Evolutionary conservation across 257 asterid species (phyloP), one percentile per base, ranked within the genome.

Genomic region (Buddleja alternifolia): DNA sequence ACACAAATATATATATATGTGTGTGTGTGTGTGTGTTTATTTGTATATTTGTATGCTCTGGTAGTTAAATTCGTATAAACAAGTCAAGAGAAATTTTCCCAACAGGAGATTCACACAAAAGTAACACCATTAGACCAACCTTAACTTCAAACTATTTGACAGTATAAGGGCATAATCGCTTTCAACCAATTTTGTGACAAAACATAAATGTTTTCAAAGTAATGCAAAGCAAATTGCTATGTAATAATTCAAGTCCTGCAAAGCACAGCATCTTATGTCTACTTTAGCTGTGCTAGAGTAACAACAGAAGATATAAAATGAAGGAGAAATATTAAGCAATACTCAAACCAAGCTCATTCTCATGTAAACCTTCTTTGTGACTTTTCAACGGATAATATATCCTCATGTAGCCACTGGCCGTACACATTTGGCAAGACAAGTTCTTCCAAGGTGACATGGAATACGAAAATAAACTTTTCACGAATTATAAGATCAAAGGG

Each of bases 311-410:
- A 45, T 44, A 46, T 11, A 55, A n/a, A 72, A 54, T 23, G 59
- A 54, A 56, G 34, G 32, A 41, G 54, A 71, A 55, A 52, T 71
- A 61, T 62, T 41, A 24, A 53, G 7, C 25, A 45, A 44, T 54
- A 44, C 66, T 51, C 42, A 51, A n/a, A 39, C 66, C 48, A 53
- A 52, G 52, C 6, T 1, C 25, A 19, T 53, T 46, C 14, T 17
- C 53, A 53, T 10, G 62, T 25, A 62, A 60, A 71, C 20, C n/a
- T n/a, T n/a, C n/a, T 25, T 23, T 19, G 40, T 39, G 14, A n/a
- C 16, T 25, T 53, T 37, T 62, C 23, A 7, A 63, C 14, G 17
- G 42, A 17, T 16, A 15, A 2, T 29, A 50, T 21, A 16, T 37
- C 44, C 52, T 21, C 42, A 23, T 16, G 54, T 48, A 37, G 46